Percentiles rank a stretch among this genome's conserved stretches.
Evolutionary conservation across 305 asterid species (phyloP).

Genomic region (Stenogyne calaminthoides): DNA sequence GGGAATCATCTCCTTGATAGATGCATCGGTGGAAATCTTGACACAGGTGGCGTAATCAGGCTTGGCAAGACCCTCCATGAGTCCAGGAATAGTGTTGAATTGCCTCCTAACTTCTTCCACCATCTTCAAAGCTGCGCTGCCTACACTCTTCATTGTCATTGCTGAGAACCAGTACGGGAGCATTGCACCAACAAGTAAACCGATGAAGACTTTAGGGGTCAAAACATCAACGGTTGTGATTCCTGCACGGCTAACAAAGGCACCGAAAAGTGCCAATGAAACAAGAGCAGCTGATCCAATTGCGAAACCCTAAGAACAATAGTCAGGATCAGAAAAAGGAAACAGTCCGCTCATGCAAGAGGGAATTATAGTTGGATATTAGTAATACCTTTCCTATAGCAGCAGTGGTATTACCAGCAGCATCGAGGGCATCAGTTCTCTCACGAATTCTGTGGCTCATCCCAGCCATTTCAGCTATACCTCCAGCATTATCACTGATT

Average conservation of each 20-base stretch:
- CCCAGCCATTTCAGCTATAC: slow-evolving; percentile 98
- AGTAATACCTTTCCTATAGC: slow-evolving; percentile 82
- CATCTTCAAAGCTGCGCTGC: slow-evolving; percentile 90
- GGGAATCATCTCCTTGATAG: slow-evolving; percentile 90
- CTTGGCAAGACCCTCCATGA: slow-evolving; percentile 77
- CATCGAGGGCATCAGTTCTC: slow-evolving; percentile 94
- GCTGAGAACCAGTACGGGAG: slow-evolving; percentile 98
- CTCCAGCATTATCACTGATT: slow-evolving; percentile 96
- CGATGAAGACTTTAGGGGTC: slow-evolving; percentile 93
- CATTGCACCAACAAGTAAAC: slow-evolving; percentile 89
- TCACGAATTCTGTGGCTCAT: slow-evolving; percentile 92
- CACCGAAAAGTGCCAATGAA: slow-evolving; percentile 87
- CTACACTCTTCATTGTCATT: slow-evolving; percentile 98
- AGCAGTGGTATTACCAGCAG: slow-evolving; percentile 96
- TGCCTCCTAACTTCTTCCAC: slow-evolving; percentile 96
- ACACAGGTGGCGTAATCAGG: slow-evolving; percentile 95
- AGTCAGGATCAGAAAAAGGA: not conserved
- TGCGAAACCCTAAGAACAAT: slow-evolving; percentile 78
- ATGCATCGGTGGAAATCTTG: slow-evolving; percentile 91
- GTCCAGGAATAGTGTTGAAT: slow-evolving; percentile 85
- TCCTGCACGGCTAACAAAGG: slow-evolving; percentile 89
- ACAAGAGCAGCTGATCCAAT: slow-evolving; percentile 98
- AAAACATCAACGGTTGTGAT: slow-evolving; percentile 75
- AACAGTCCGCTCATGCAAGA: not conserved
- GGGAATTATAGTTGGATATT: not conserved